These are phyloP conservation scores for Thuidium tamariscinum DNA, from an alignment of 225 moss, liverwort and hornwort genomes.

Conservation along the genomic window DNA sequence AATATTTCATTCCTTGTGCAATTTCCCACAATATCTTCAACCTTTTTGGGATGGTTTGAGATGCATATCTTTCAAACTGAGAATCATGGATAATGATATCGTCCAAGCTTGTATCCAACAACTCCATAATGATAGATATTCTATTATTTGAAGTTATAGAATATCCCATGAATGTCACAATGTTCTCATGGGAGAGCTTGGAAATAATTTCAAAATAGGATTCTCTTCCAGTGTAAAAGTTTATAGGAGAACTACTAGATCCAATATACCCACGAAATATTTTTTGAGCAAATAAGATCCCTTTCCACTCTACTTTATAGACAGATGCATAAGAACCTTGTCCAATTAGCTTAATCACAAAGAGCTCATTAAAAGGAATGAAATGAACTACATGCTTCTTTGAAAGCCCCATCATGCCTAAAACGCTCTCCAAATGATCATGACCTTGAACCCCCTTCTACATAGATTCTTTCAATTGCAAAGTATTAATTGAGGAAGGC, in stretches of 20 bases:
- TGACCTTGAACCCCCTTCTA: too few relatives aligned
- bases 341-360: background rate
- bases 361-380: background rate
- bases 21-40: background rate
- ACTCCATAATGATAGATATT: background rate
- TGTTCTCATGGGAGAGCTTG: background rate
- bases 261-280: too few relatives aligned
- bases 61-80: too few relatives aligned
- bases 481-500: too few relatives aligned
- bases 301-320: background rate
- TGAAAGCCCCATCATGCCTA: fast-evolving
- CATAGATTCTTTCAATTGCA: background rate
- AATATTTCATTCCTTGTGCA: background rate
- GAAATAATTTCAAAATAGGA: fast-evolving
- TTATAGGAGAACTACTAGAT: too few relatives aligned
- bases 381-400: background rate
- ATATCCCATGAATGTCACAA: background rate
- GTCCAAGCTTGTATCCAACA: too few relatives aligned
- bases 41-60: background rate
- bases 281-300: background rate
- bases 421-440: background rate
- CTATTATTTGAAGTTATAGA: fast-evolving
- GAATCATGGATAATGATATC: too few relatives aligned
- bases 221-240: too few relatives aligned
- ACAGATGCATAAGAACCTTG: fast-evolving